phyloP scores from a whole-genome alignment of 768 basidiomycete species.

The Rossbeevera mucosa region DNA sequence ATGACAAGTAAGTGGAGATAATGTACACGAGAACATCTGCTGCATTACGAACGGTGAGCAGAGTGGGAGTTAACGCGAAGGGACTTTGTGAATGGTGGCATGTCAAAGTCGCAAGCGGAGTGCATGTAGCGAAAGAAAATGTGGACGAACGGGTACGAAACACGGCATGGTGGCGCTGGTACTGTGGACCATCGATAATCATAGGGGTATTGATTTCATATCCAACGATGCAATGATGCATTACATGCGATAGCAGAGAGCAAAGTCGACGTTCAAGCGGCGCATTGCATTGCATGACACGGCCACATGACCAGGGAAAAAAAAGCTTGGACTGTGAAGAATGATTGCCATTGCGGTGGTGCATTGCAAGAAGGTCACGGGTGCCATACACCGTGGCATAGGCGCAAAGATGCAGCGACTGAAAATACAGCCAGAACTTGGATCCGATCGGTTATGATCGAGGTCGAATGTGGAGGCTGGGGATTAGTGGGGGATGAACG shows the following conservation, averaged over 20 bases:
- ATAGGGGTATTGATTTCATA: constrained; percentile 28
- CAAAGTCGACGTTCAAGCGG: constrained; percentile 6
- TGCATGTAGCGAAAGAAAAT: constrained; percentile 6
- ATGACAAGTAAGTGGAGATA: constrained; percentile 3
- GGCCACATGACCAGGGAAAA: not conserved
- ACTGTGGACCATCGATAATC: constrained; percentile 19
- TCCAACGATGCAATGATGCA: constrained; percentile 18
- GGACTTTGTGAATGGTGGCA: constrained; percentile 1
- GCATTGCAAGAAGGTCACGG: constrained; percentile 10
- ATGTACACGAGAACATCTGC: constrained; percentile 3
- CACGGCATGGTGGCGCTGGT: constrained; percentile 3
- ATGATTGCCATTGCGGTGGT: constrained; percentile 9
- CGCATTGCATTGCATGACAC: constrained; percentile 3
- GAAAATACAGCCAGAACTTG: no score
- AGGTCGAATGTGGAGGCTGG: constrained; percentile 3
- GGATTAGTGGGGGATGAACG: constrained; percentile 10
- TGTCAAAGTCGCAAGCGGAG: not conserved
- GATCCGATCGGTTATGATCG: constrained; percentile 17
- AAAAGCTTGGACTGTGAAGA: constrained; percentile 6
- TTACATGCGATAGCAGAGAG: constrained; percentile 14
- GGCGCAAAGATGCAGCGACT: constrained; percentile 3
- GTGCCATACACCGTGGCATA: constrained; percentile 7
- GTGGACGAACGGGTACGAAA: constrained; percentile 12
- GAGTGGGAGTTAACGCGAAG: constrained; percentile 5
- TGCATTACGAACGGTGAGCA: constrained; percentile 3